Evolutionary conservation across 495 filamentous ascomycete genomes (phyloP).

Genomic region (Hypoxylon intermedium): DNA sequence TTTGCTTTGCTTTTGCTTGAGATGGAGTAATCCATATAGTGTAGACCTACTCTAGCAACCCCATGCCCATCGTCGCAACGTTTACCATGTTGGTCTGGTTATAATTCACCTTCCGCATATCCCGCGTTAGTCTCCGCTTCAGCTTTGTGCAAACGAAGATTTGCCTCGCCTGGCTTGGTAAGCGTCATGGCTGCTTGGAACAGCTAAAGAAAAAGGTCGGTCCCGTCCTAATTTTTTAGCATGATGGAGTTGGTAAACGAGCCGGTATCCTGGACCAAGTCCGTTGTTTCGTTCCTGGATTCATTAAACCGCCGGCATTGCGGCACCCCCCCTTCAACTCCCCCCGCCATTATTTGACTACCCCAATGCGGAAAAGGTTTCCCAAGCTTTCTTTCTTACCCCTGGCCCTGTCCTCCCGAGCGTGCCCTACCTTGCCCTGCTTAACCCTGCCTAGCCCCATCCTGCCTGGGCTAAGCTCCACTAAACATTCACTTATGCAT

Average conservation of each 20-base stretch:
- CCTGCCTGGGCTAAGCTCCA: conserved; percentile 14
- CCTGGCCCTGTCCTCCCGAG: no score
- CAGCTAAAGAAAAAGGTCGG: conserved; percentile 2
- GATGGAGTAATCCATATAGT: neutral
- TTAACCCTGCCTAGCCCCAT: conserved; percentile 1
- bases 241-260: conserved; percentile 1
- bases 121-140: conserved; percentile 4
- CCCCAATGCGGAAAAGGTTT: conserved; percentile 25
- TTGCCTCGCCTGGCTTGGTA: neutral
- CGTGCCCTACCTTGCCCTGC: conserved; percentile 10
- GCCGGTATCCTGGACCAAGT: conserved; percentile 19
- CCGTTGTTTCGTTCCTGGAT: conserved; percentile 27
- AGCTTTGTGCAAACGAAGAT: conserved; percentile 6
- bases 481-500: conserved; percentile 40
- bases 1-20: neutral
- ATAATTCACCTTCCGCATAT: neutral
- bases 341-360: conserved; percentile 23
- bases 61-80: neutral
- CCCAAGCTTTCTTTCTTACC: conserved; percentile 23
- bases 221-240: conserved; percentile 7
- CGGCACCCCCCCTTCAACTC: conserved; percentile 16
- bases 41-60: neutral
- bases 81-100: neutral
- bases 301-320: conserved; percentile 30
- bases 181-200: no score